These are phyloP conservation scores for Suhomyces emberorum DNA, from an alignment of 805 yeast genomes.

Conservation along the genomic window DNA sequence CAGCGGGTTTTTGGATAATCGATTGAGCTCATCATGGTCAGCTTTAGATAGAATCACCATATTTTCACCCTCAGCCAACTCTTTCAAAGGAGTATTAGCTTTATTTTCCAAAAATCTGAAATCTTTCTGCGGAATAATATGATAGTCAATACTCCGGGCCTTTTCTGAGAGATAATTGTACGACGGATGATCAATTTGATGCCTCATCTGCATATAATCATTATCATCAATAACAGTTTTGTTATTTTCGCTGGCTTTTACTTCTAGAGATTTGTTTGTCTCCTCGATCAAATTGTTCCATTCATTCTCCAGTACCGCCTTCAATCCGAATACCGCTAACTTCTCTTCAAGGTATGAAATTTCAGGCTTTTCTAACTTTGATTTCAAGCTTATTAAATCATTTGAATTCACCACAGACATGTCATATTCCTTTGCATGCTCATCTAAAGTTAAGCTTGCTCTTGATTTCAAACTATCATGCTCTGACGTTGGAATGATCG, in stretches of 20 bases:
- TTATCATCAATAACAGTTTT: conserved; percentile 10
- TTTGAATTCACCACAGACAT: conserved; percentile 11
- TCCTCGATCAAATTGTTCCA: conserved; percentile 6
- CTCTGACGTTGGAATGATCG: neutral
- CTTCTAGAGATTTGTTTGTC: conserved; percentile 4
- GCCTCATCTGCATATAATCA: neutral
- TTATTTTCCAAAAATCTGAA: neutral
- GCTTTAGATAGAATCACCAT: conserved; percentile 3
- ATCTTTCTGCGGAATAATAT: neutral
- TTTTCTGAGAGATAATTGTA: conserved; percentile 6
- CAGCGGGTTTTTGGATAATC: conserved; percentile 9
- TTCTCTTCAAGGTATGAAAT: conserved; percentile 13
- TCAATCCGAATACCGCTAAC: conserved; percentile 9
- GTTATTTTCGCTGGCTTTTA: conserved; percentile 9
- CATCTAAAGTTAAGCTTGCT: conserved; percentile 12
- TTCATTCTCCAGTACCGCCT: conserved; percentile 8
- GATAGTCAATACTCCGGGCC: conserved; percentile 2
- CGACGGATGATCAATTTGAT: conserved; percentile 1
- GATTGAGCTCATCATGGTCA: conserved; percentile 3
- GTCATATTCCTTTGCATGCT: conserved; percentile 10
- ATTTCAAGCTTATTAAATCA: conserved; percentile 16
- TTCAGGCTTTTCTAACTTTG: conserved; percentile 11
- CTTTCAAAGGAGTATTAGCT: conserved; percentile 1
- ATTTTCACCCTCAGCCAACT: conserved; percentile 5
- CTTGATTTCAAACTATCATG: neutral